phyloP scores from a whole-genome alignment of 495 filamentous ascomycete genomes.

The Penicillium fimorum region DNA sequence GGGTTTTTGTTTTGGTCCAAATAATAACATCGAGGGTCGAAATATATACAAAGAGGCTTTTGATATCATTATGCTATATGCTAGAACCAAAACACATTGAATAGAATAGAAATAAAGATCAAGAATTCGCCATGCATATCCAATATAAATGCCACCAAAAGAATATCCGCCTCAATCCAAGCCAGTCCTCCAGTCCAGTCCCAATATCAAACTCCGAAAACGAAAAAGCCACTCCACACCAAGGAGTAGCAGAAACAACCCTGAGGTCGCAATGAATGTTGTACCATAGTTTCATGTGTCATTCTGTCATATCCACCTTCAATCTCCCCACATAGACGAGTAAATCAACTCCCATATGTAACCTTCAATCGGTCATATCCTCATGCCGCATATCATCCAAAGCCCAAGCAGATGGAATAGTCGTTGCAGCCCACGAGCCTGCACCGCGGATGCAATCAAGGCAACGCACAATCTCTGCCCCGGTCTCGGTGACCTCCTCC shows the following conservation, averaged over 20 bases:
- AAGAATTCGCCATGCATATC: not conserved
- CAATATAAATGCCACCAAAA: not conserved
- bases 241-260: slow-evolving; percentile 6
- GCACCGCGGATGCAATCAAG: slow-evolving; percentile 36
- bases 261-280: not conserved
- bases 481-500: slow-evolving; percentile 41
- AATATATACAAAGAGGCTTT: not conserved
- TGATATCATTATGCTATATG: slow-evolving; percentile 22
- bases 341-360: not conserved
- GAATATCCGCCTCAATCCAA: not conserved
- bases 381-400: slow-evolving; percentile 15
- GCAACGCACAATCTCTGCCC: slow-evolving; percentile 40
- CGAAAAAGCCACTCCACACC: not conserved
- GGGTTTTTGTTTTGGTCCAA: not conserved
- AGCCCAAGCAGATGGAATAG: slow-evolving; percentile 16
- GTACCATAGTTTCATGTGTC: slow-evolving; percentile 4
- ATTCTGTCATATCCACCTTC: not conserved
- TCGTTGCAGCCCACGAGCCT: slow-evolving; percentile 9
- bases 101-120: not conserved
- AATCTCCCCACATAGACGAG: not conserved
- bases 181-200: not conserved
- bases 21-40: not conserved
- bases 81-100: not conserved
- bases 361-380: not conserved
- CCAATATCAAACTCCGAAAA: slow-evolving; percentile 5